A percentile compares a stretch with the other conserved stretches of the same genome.
Conservation (phyloP, 164 flowering plant species). For the Paratinospora sagittata region DNA sequence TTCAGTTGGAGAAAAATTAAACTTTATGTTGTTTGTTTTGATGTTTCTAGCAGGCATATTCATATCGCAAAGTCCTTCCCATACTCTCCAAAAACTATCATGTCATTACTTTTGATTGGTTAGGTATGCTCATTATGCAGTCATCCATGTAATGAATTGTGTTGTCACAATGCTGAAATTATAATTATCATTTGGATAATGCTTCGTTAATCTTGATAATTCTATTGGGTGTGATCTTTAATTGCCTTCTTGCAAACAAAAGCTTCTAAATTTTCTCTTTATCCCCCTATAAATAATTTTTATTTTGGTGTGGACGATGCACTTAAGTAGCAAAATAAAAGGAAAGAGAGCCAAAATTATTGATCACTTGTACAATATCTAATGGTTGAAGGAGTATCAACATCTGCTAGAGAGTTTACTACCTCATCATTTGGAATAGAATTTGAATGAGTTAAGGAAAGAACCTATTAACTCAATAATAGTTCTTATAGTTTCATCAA, state of each 20-base stretch:
- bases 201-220: background rate
- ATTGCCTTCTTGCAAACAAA: background rate
- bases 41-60: constrained; percentile 60
- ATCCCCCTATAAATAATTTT: background rate
- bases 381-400: background rate
- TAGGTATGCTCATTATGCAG: constrained; percentile 45
- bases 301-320: background rate
- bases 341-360: too few relatives aligned
- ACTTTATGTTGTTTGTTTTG: background rate
- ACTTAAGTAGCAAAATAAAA: too few relatives aligned
- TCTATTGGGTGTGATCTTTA: background rate
- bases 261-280: background rate
- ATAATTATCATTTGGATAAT: background rate
- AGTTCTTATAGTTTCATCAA: too few relatives aligned
- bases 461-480: too few relatives aligned
- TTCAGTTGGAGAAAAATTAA: background rate
- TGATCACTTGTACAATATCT: background rate
- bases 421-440: background rate
- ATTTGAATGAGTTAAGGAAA: too few relatives aligned
- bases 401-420: background rate
- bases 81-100: constrained; percentile 60
- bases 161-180: background rate
- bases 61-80: constrained; percentile 83
- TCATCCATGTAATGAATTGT: background rate
- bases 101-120: constrained; percentile 90